Evolutionary conservation across 2,329 filamentous ascomycete genomes (phyloP), one percentile per base, ranked within the genome.

Genomic region (Xenosphaeropsis pyriputrescens): DNA sequence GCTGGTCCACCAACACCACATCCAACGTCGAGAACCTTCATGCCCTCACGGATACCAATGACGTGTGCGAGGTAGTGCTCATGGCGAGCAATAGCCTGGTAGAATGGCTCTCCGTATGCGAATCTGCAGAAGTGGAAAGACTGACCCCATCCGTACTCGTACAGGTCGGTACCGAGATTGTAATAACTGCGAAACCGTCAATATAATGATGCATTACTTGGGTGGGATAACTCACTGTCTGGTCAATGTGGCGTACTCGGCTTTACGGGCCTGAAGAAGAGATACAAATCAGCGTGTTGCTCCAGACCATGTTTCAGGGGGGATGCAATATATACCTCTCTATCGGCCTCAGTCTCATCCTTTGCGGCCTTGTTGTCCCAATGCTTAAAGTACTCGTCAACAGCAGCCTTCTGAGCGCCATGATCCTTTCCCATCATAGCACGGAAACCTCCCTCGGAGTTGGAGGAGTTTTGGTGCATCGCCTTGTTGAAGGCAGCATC

Each of bases 51-150:
- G 55, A 98, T 78, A 46, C 79, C 78, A 59, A 95, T 93, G 59
- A 76, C 75, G 62, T 88, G 77, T 34, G 91, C 91, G 19, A 98
- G 80, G 66, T 94, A 96, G 69, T 98, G 91, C 67, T 98, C 91
- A 57, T 98, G 91, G 41, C 91, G 82, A 47, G 88, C 85, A 62
- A 96, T 89, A 44, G 88, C 88, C 63, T 93, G 84, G 60, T 75
- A 68, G 67, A 96, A 96, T 37, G 76, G 67, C 65, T 98, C 91
- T 56, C 82, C 81, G 49, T 78, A 67, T 39, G 85, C 82, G 62
- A 89, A 95, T 45, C 89, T 85, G 65, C 85, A 93, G 72, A 98
- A 96, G 65, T 98, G 89, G 72, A 98, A 98, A 36, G 80, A 89
- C 54, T 86, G 79, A 44, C 85, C 85, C 88, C 91, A 98, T 52